phyloP scores from a whole-genome alignment of 768 basidiomycete species.

The Candolleomyces efflorescens region DNA sequence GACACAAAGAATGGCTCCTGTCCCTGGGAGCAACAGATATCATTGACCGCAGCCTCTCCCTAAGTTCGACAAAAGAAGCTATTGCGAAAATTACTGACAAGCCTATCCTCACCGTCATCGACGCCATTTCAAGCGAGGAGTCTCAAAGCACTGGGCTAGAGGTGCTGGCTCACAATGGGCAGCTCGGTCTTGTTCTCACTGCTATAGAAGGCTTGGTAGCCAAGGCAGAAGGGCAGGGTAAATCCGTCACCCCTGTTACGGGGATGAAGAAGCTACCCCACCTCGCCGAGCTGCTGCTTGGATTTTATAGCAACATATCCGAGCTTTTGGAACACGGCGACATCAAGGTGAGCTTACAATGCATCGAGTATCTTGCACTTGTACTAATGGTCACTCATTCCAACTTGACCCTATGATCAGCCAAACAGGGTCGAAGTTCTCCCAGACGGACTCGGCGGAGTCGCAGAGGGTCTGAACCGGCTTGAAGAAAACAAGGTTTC shows the following conservation, averaged over 20 bases:
- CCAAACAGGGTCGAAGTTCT: conserved; percentile 40
- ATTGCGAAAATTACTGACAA: conserved; percentile 14
- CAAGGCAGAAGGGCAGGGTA: conserved; percentile 1
- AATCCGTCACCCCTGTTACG: conserved; percentile 11
- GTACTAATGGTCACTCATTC: background rate
- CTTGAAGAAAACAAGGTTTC: conserved; percentile 37
- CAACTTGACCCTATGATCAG: conserved; percentile 10
- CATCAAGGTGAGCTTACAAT: conserved; percentile 28
- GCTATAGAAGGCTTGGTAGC: conserved; percentile 15
- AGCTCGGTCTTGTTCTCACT: conserved; percentile 27
- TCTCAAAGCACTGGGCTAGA: conserved; percentile 21
- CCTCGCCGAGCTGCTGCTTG: conserved; percentile 16
- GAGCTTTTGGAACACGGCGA: conserved; percentile 27
- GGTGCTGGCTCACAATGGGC: conserved; percentile 29
- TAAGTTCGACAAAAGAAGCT: background rate
- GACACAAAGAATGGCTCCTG: conserved; percentile 26
- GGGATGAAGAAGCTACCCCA: conserved; percentile 19
- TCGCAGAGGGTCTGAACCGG: conserved; percentile 36
- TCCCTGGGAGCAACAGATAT: conserved; percentile 40
- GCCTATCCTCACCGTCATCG: conserved; percentile 20
- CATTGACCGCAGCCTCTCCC: conserved; percentile 22
- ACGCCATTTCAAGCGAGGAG: conserved; percentile 16
- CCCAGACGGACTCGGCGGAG: conserved; percentile 39
- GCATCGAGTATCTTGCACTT: too few relatives aligned
- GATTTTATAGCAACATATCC: conserved; percentile 18